phyloP scores from a whole-genome alignment of 2,329 filamentous ascomycete species.

The Xylariaceae sp. region DNA sequence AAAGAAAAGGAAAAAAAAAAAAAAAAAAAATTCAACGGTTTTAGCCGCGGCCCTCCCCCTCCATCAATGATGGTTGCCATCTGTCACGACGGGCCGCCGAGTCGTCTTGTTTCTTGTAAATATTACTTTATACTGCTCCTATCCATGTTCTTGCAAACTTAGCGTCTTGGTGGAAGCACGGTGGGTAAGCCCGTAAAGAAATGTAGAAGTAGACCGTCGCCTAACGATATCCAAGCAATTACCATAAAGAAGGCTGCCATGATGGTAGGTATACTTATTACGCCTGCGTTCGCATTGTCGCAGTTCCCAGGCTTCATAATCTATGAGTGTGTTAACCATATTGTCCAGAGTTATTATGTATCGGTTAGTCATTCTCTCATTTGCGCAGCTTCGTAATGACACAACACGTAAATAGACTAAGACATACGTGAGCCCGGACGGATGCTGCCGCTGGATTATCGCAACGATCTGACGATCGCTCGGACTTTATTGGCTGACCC shows the following conservation, averaged over 20 bases:
- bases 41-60: background rate
- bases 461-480: constrained; percentile 8
- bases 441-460: constrained; percentile 5
- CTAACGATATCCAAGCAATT: background rate
- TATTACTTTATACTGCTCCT: constrained; percentile 12
- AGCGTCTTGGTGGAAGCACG: background rate
- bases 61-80: background rate
- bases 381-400: background rate
- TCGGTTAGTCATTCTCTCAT: background rate
- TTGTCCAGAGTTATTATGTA: background rate
- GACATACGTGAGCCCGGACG: constrained; percentile 8
- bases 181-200: background rate
- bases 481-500: constrained; percentile 7
- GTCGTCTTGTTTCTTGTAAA: constrained; percentile 6
- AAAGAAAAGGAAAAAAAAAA: too few species aligned
- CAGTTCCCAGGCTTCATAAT: background rate
- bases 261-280: background rate
- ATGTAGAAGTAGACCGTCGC: background rate
- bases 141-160: constrained; percentile 13
- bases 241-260: background rate
- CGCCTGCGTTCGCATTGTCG: background rate
- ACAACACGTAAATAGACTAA: background rate
- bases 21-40: background rate
- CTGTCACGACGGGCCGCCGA: constrained; percentile 9
- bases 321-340: background rate